These are phyloP conservation scores for Croton laevigatus DNA, from an alignment of 441 rosid species.

Conservation along the genomic window DNA sequence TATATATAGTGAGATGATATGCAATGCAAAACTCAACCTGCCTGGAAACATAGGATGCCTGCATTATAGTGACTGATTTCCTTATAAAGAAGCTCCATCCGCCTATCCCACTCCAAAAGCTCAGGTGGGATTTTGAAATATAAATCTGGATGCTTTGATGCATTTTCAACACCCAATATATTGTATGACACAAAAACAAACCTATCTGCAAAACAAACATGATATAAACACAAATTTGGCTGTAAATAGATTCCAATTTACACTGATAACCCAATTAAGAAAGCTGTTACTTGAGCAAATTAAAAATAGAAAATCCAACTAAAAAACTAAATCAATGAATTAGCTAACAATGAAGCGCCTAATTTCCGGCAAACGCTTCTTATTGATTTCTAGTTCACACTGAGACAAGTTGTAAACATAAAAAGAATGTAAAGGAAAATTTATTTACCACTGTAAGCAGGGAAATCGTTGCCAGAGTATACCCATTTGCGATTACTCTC, in stretches of 20 bases:
- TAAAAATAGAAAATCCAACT: not conserved
- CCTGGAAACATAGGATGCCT: conserved; percentile 87
- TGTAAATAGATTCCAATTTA: not conserved
- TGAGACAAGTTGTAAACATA: not conserved
- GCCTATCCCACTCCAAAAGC: conserved; percentile 66
- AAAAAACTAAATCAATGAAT: not conserved
- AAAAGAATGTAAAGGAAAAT: not conserved
- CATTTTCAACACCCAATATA: conserved; percentile 81
- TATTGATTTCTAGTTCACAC: no score
- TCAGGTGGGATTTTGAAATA: conserved; percentile 45
- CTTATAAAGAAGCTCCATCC: conserved; percentile 61
- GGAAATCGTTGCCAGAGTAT: conserved; percentile 44
- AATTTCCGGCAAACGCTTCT: not conserved
- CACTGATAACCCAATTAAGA: not conserved
- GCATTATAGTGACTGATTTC: conserved; percentile 74
- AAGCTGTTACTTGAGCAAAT: not conserved
- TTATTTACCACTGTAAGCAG: conserved; percentile 43
- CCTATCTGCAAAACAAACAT: conserved; percentile 44
- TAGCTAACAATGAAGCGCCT: not conserved
- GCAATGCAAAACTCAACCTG: conserved; percentile 27
- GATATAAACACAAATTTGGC: not conserved
- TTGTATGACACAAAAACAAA: conserved; percentile 79
- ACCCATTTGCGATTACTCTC: conserved; percentile 60
- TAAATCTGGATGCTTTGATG: conserved; percentile 72
- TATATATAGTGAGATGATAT: not conserved